phyloP scores from a whole-genome alignment of 495 filamentous ascomycete genomes.

The Aspergillus affinis region DNA sequence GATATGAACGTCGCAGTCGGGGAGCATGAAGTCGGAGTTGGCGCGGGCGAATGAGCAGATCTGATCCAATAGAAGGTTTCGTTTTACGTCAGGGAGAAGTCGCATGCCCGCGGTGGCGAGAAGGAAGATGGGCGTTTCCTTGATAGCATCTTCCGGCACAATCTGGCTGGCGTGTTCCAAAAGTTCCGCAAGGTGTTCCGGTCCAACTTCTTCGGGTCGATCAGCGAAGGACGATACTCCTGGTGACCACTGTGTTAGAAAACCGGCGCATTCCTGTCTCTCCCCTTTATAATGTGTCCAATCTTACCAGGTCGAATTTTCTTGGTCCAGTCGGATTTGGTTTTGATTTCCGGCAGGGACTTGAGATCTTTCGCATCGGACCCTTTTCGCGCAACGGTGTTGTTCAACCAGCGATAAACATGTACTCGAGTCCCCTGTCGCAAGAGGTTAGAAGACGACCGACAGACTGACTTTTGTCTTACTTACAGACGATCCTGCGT shows the following conservation, averaged over 20 bases:
- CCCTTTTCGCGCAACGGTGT: constrained; percentile 60
- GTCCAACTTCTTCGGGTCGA: constrained; percentile 71
- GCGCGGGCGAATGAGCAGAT: constrained; percentile 81
- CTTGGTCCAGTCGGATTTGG: constrained; percentile 85
- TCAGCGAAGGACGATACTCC: constrained; percentile 88
- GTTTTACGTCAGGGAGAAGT: constrained; percentile 72
- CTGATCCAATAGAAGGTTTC: constrained; percentile 67
- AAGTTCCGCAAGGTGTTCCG: constrained; percentile 74
- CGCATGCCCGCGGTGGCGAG: constrained; percentile 98
- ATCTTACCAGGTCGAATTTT: constrained; percentile 79
- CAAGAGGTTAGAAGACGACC: background rate
- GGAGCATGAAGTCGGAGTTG: constrained; percentile 80
- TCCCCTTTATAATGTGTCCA: background rate
- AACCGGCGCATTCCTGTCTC: background rate
- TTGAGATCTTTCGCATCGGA: constrained; percentile 60
- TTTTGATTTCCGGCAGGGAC: constrained; percentile 74
- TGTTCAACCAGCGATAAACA: constrained; percentile 89
- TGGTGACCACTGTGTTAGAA: constrained; percentile 20
- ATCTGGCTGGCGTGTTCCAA: constrained; percentile 80
- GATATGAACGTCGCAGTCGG: constrained; percentile 87
- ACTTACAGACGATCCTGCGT: constrained; percentile 68
- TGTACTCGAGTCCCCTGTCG: constrained; percentile 84
- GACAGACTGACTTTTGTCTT: background rate
- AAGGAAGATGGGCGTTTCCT: constrained; percentile 87
- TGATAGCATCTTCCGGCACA: constrained; percentile 74